Evolutionary conservation across 148 eudicot species (phyloP).

Genomic region (Hydrangea macrophylla): DNA sequence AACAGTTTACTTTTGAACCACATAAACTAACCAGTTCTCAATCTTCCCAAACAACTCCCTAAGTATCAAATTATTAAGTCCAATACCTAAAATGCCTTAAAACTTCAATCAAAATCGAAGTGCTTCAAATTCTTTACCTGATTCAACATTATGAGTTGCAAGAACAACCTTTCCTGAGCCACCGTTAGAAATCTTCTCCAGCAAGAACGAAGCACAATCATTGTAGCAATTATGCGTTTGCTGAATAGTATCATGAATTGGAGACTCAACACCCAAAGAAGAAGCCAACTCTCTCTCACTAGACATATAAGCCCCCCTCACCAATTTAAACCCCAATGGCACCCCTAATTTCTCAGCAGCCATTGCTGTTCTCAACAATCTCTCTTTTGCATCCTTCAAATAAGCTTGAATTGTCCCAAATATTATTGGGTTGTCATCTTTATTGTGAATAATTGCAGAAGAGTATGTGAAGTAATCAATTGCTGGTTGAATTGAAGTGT

Average conservation of each 20-base stretch:
- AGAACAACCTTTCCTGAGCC: constrained; percentile 60
- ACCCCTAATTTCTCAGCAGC: constrained; percentile 57
- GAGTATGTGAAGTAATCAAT: constrained; percentile 76
- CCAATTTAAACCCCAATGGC: constrained; percentile 71
- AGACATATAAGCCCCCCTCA: constrained; percentile 88
- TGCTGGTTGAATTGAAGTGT: constrained; percentile 59
- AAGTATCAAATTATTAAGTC: no score
- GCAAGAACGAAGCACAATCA: constrained; percentile 66
- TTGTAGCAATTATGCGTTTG: constrained; percentile 71
- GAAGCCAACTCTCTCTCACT: constrained; percentile 53
- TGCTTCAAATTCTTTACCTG: constrained; percentile 44
- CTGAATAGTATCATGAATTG: constrained; percentile 55
- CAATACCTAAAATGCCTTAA: no score
- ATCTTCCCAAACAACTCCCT: no score
- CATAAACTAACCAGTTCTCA: no score
- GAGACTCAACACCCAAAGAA: constrained; percentile 59
- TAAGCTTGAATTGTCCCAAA: constrained; percentile 77
- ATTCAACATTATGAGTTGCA: constrained; percentile 81
- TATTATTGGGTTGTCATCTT: constrained; percentile 36
- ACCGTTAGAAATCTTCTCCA: constrained; percentile 53
- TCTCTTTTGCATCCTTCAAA: constrained; percentile 67
- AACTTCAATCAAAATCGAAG: no score
- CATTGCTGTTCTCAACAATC: constrained; percentile 37
- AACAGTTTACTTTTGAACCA: no score
- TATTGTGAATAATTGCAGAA: constrained; percentile 45